A percentile compares a stretch with the other conserved stretches of the same genome.
Evolutionary conservation across 2,329 filamentous ascomycete species (phyloP).

Genomic region (Didymella glomerata): DNA sequence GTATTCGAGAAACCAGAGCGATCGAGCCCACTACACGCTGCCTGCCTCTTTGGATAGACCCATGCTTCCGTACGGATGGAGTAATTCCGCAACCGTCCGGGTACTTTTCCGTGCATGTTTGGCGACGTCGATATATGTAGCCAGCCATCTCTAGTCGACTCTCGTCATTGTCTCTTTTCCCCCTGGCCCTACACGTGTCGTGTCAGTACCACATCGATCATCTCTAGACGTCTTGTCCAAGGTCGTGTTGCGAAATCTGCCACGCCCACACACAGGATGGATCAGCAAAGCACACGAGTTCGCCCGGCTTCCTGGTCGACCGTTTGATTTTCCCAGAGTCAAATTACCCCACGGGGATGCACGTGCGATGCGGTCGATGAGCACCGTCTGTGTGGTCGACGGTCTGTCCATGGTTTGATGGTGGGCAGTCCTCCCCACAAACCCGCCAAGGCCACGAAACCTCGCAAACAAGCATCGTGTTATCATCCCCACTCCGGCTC

Average conservation of each 20-base stretch:
- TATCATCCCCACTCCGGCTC: slow-evolving; percentile 8
- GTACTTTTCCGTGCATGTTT: slow-evolving; percentile 19
- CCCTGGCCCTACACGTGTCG: not conserved
- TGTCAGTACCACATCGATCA: not conserved
- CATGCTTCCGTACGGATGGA: slow-evolving; percentile 6
- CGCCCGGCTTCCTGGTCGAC: slow-evolving; percentile 22
- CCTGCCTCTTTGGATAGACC: not conserved
- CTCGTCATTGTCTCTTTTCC: slow-evolving; percentile 1
- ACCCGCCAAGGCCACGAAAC: slow-evolving; percentile 5
- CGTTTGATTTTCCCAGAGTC: slow-evolving; percentile 15
- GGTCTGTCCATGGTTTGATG: not conserved
- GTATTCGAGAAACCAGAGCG: not conserved
- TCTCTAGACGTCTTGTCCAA: not conserved
- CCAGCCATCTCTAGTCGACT: not conserved
- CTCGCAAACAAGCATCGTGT: slow-evolving; percentile 1
- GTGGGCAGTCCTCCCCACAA: not conserved
- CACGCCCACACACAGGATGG: not conserved
- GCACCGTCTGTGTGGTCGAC: slow-evolving; percentile 8
- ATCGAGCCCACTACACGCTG: not conserved
- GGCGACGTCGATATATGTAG: slow-evolving; percentile 1
- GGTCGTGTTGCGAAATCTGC: slow-evolving; percentile 5
- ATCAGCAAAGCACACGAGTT: slow-evolving; percentile 14
- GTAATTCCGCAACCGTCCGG: slow-evolving; percentile 11
- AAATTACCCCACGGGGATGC: slow-evolving; percentile 29
- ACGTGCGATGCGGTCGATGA: slow-evolving; percentile 9